phyloP scores from a whole-genome alignment of 2,329 filamentous ascomycete genomes.

The Diplodia sapinea region DNA sequence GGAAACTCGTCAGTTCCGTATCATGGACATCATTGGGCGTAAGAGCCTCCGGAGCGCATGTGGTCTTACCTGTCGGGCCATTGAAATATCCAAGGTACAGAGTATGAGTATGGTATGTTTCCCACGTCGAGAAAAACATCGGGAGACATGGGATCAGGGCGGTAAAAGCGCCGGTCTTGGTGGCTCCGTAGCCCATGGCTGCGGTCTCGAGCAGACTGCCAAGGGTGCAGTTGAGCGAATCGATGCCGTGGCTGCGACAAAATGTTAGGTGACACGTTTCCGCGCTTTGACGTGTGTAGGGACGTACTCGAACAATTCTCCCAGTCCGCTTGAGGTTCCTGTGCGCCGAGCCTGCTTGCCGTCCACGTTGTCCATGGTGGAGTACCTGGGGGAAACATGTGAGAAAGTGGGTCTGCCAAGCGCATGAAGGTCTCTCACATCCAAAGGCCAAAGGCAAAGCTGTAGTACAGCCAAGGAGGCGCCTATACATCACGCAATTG shows the following conservation, averaged over 20 bases:
- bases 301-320: conserved; percentile 87
- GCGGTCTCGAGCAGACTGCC: conserved; percentile 89
- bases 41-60: neutral
- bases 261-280: neutral
- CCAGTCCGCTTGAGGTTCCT: conserved; percentile 90
- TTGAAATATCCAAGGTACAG: conserved; percentile 96
- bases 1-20: conserved; percentile 21
- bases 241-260: conserved; percentile 78
- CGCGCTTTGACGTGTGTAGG: neutral
- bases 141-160: conserved; percentile 88
- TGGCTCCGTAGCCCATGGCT: conserved; percentile 88
- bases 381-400: conserved; percentile 61
- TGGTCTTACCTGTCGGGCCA: conserved; percentile 71
- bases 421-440: conserved; percentile 62
- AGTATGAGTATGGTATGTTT: conserved; percentile 98
- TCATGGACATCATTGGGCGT: neutral
- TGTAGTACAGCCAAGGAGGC: conserved; percentile 92
- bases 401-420: conserved; percentile 21
- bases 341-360: conserved; percentile 96
- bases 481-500: conserved; percentile 58
- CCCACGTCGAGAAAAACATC: conserved; percentile 99
- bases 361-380: conserved; percentile 98
- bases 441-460: conserved; percentile 94
- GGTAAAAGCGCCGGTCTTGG: conserved; percentile 85
- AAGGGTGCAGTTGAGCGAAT: conserved; percentile 95